Evolutionary conservation across 345 rosid genomes (phyloP).

Genomic region (Aquilaria malaccensis): DNA sequence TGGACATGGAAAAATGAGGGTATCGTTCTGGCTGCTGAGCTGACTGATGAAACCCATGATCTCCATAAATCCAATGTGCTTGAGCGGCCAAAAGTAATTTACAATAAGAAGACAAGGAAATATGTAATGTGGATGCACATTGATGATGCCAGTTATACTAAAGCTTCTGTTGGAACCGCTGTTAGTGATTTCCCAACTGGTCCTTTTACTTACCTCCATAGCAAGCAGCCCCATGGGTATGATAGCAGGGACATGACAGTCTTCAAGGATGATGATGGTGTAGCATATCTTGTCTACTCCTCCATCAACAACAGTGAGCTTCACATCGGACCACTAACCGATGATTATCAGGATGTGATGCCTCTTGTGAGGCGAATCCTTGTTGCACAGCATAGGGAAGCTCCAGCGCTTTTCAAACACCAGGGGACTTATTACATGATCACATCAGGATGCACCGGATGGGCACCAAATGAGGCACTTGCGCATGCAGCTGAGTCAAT

Average conservation of each 20-base stretch:
- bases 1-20: conserved; percentile 96
- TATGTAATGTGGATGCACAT: conserved; percentile 99
- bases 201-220: conserved; percentile 66
- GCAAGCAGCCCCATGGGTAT: conserved; percentile 77
- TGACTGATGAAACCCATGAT: conserved; percentile 63
- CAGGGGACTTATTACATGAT: conserved; percentile 81
- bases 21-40: conserved; percentile 66
- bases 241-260: conserved; percentile 96
- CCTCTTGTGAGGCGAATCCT: conserved; percentile 46
- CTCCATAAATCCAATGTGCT: conserved; percentile 82
- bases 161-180: conserved; percentile 88
- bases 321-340: conserved; percentile 73
- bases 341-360: conserved; percentile 65
- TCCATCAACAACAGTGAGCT: conserved; percentile 86
- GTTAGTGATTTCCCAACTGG: conserved; percentile 66
- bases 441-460: conserved; percentile 87
- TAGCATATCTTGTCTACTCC: conserved; percentile 74
- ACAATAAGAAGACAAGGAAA: conserved; percentile 60
- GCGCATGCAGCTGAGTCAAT: conserved; percentile 80
- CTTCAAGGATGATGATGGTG: conserved; percentile 77
- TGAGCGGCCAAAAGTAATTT: conserved; percentile 89
- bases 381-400: conserved; percentile 75
- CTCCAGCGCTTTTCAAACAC: conserved; percentile 84
- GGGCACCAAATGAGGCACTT: conserved; percentile 95
- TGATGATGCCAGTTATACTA: conserved; percentile 85